Evolutionary conservation across 202 grass and related monocot species (phyloP).

Genomic region (Hordeum pubiflorum): DNA sequence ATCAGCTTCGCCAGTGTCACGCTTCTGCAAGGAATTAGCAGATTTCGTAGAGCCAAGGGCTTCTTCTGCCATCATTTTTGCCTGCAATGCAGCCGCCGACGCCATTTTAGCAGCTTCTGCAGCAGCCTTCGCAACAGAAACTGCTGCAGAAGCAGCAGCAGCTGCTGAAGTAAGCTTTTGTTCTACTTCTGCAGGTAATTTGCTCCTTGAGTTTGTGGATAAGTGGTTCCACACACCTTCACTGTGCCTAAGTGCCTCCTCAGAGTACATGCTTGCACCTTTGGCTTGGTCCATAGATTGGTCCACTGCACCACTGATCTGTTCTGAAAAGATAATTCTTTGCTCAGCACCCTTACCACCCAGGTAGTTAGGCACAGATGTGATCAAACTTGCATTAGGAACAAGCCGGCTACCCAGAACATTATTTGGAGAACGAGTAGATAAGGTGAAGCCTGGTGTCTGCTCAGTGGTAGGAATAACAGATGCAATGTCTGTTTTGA

Average conservation of each 20-base stretch:
- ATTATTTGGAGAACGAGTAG: slow-evolving; percentile 47
- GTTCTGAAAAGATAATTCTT: slow-evolving; percentile 48
- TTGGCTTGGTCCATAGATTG: slow-evolving; percentile 61
- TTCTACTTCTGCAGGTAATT: slow-evolving; percentile 66
- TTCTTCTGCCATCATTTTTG: slow-evolving; percentile 91
- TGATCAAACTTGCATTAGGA: slow-evolving; percentile 34
- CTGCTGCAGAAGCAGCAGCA: slow-evolving; percentile 71
- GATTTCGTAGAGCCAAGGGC: slow-evolving; percentile 33
- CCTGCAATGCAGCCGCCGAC: slow-evolving; percentile 64
- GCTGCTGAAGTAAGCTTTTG: slow-evolving; percentile 76
- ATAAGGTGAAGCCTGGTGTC: slow-evolving; percentile 36
- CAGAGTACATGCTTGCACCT: slow-evolving; percentile 48
- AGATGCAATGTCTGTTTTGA: slow-evolving; percentile 31
- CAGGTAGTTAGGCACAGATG: slow-evolving; percentile 45
- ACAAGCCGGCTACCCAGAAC: slow-evolving; percentile 33
- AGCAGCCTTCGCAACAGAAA: slow-evolving; percentile 86
- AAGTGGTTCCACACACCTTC: slow-evolving; percentile 74
- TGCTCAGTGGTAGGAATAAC: slow-evolving; percentile 35
- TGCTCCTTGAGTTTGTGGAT: slow-evolving; percentile 34
- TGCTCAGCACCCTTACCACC: slow-evolving; percentile 29
- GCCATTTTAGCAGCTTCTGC: slow-evolving; percentile 93
- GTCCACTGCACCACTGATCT: slow-evolving; percentile 54
- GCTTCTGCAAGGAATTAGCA: slow-evolving; percentile 23
- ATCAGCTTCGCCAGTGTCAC: slow-evolving; percentile 22
- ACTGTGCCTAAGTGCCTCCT: slow-evolving; percentile 52